phyloP scores from a whole-genome alignment of 75 land plant species.

The Isoetes taiwanensis region DNA sequence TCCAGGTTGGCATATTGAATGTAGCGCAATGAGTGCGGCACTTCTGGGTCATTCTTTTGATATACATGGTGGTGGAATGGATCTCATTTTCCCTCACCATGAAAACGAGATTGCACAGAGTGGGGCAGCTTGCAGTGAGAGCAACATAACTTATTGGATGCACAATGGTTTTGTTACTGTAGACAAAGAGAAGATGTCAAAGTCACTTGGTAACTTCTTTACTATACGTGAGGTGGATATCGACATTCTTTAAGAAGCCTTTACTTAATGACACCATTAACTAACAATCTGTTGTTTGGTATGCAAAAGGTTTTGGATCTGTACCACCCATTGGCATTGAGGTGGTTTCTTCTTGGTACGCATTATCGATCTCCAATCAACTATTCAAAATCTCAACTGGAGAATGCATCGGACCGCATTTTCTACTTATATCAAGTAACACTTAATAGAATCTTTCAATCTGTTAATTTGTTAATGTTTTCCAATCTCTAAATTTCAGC shows the following conservation, averaged over 20 bases:
- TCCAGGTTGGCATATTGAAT: slow-evolving; percentile 99
- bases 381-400: slow-evolving; percentile 55
- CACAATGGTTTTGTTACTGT: slow-evolving; percentile 95
- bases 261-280: too few relatives aligned
- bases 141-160: slow-evolving; percentile 69
- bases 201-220: slow-evolving; percentile 89
- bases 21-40: slow-evolving; percentile 95
- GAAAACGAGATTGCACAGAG: slow-evolving; percentile 98
- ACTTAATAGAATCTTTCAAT: too few relatives aligned
- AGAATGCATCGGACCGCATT: slow-evolving; percentile 67
- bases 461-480: too few relatives aligned
- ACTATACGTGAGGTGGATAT: slow-evolving; percentile 97
- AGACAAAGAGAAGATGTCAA: slow-evolving; percentile 88
- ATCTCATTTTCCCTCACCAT: slow-evolving; percentile 93
- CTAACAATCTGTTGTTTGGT: too few relatives aligned
- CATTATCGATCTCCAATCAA: slow-evolving; percentile 82
- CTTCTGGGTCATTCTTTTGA: slow-evolving; percentile 67
- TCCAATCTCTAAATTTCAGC: too few relatives aligned
- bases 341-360: slow-evolving; percentile 69
- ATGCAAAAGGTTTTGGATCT: slow-evolving; percentile 50
- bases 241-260: too few relatives aligned
- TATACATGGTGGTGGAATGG: slow-evolving; percentile 98
- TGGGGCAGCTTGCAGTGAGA: slow-evolving; percentile 71
- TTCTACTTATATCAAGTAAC: slow-evolving; percentile 82
- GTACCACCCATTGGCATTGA: slow-evolving; percentile 85